Conservation (phyloP, 768 basidiomycete species). For the Serendipita vermifera region DNA sequence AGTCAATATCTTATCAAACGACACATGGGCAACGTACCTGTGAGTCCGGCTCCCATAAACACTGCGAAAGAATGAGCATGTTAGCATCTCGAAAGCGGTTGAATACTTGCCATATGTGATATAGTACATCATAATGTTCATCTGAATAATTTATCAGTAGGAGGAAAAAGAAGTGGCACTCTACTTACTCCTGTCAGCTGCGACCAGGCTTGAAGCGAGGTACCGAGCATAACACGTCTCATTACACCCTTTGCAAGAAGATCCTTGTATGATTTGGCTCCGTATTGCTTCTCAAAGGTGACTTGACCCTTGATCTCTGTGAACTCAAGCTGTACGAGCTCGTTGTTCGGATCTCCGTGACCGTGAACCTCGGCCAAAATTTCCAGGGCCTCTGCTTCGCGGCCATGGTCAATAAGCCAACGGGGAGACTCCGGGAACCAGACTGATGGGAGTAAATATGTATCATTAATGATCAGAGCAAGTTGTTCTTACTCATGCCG, state of each 20-base stretch:
- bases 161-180: not conserved
- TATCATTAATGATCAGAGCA: constrained; percentile 10
- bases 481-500: constrained; percentile 51
- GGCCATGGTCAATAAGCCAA: constrained; percentile 52
- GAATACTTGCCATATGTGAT: not conserved
- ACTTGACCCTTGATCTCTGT: constrained; percentile 49
- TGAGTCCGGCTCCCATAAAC: not conserved
- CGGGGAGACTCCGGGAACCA: constrained; percentile 38
- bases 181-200: constrained; percentile 26
- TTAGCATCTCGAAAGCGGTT: not conserved
- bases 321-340: constrained; percentile 56
- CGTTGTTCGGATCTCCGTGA: constrained; percentile 40
- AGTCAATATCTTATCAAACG: not conserved
- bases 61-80: not conserved
- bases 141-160: constrained; percentile 48
- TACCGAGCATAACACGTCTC: constrained; percentile 58
- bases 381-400: constrained; percentile 50
- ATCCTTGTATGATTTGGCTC: constrained; percentile 57
- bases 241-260: constrained; percentile 52
- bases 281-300: constrained; percentile 48
- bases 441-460: not conserved
- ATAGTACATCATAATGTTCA: constrained; percentile 68
- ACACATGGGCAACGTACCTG: not conserved
- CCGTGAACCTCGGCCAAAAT: constrained; percentile 68
- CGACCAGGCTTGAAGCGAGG: constrained; percentile 67